These are phyloP conservation scores for Rhizopus stolonifer DNA, from an alignment of 371 early-diverging fungal species.

Conservation along the genomic window DNA sequence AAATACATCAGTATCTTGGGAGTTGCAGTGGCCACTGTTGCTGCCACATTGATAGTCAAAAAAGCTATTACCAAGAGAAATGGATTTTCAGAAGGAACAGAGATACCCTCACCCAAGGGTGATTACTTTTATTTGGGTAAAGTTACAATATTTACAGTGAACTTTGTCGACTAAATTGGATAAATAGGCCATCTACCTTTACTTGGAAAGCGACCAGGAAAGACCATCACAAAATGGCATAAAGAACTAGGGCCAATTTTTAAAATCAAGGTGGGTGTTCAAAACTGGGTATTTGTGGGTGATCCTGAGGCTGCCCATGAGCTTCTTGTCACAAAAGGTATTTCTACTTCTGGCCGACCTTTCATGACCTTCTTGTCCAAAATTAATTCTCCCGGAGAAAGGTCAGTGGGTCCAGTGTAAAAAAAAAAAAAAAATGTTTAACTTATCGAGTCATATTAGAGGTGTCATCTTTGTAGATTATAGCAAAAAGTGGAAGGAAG, in stretches of 20 bases:
- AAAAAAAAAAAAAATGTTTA: too few relatives aligned
- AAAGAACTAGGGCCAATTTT: conserved; percentile 2
- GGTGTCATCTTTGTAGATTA: neutral
- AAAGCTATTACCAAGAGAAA: neutral
- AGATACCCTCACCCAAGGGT: neutral
- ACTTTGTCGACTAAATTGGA: too few relatives aligned
- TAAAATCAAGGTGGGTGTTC: conserved; percentile 7
- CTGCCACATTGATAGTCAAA: neutral
- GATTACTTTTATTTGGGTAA: too few relatives aligned
- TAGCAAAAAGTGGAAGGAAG: neutral
- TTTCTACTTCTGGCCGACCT: conserved; percentile 1
- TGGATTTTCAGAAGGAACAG: neutral
- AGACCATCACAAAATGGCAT: conserved; percentile 2
- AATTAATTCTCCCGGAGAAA: neutral
- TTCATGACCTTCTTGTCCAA: neutral
- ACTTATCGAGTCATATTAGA: neutral
- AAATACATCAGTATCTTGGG: neutral
- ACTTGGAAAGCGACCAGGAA: neutral
- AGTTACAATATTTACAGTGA: too few relatives aligned
- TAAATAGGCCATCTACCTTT: conserved; percentile 2
- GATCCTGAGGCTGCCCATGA: conserved; percentile 9
- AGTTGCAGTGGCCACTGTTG: neutral
- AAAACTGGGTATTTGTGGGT: conserved; percentile 7
- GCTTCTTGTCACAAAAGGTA: conserved; percentile 5
- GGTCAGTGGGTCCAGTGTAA: neutral